Conservation (phyloP, 108 stramenopile species). For the Skeletonema grethae region DNA sequence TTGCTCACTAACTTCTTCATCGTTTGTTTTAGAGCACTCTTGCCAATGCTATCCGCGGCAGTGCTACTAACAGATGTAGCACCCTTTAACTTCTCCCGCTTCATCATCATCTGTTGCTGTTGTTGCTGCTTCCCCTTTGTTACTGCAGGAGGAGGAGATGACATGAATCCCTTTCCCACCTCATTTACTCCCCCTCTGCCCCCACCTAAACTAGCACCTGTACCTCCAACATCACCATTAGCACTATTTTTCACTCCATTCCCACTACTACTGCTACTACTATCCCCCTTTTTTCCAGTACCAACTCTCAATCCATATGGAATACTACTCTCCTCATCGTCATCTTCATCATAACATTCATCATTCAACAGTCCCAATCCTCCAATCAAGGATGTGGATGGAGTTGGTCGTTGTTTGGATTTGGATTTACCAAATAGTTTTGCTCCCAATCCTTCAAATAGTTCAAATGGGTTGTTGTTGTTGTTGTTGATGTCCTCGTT, state of each 20-base stretch:
- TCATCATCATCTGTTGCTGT: not conserved
- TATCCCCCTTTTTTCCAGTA: not conserved
- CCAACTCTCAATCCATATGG: not conserved
- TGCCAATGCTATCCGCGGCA: not conserved
- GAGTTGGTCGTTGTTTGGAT: not conserved
- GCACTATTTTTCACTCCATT: not conserved
- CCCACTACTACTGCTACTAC: not conserved
- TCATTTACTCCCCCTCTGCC: not conserved
- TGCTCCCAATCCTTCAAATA: not conserved
- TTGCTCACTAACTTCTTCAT: not conserved
- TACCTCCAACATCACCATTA: no score
- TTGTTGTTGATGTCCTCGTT: not conserved
- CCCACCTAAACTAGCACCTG: no score
- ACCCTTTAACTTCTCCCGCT: not conserved
- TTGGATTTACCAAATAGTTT: not conserved
- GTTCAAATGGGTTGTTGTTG: not conserved
- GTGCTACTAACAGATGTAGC: not conserved
- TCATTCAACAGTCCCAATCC: not conserved
- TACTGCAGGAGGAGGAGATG: no score
- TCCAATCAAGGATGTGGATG: not conserved
- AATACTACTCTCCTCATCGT: not conserved
- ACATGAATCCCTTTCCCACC: not conserved
- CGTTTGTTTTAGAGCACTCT: not conserved
- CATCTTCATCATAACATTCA: not conserved
- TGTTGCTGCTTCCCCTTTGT: not conserved